These are phyloP conservation scores for Podaxis mareebaensis DNA, from an alignment of 768 basidiomycete species.

Conservation along the genomic window DNA sequence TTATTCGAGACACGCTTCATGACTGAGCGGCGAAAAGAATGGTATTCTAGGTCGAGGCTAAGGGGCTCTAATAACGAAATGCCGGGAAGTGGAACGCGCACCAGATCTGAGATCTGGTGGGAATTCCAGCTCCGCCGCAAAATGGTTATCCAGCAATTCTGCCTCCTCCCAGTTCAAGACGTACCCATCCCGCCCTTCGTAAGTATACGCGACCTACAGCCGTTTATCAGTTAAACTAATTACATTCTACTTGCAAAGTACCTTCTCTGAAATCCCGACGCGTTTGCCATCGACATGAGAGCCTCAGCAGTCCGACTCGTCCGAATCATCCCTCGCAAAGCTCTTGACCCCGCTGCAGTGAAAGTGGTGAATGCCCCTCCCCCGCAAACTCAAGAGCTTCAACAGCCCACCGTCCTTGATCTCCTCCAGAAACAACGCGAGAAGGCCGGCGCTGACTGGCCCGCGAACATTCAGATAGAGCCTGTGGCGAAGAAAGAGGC, in stretches of 20 bases:
- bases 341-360: conserved; percentile 28
- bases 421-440: conserved; percentile 35
- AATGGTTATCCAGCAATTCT: not conserved
- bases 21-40: not conserved
- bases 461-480: conserved; percentile 47
- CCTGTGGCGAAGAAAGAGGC: conserved; percentile 41
- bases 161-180: not conserved
- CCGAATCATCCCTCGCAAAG: conserved; percentile 36
- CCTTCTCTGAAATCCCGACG: not conserved
- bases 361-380: conserved; percentile 34
- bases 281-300: conserved; percentile 30
- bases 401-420: conserved; percentile 36
- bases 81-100: not conserved
- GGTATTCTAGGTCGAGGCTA: not conserved
- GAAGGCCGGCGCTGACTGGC: conserved; percentile 38
- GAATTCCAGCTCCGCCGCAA: conserved; percentile 14
- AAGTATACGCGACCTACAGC: not conserved
- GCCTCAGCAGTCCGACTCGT: conserved; percentile 35
- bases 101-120: conserved; percentile 4
- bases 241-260: not conserved
- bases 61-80: not conserved
- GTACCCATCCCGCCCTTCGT: not conserved
- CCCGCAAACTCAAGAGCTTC: conserved; percentile 35
- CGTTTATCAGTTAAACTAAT: not conserved
- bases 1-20: conserved; percentile 5